A percentile compares a stretch with the other conserved stretches of the same genome.
These are phyloP conservation scores for Anthracocystis panici-leucophaei DNA, from an alignment of 1,284 basidiomycete species.

Conservation along the genomic window DNA sequence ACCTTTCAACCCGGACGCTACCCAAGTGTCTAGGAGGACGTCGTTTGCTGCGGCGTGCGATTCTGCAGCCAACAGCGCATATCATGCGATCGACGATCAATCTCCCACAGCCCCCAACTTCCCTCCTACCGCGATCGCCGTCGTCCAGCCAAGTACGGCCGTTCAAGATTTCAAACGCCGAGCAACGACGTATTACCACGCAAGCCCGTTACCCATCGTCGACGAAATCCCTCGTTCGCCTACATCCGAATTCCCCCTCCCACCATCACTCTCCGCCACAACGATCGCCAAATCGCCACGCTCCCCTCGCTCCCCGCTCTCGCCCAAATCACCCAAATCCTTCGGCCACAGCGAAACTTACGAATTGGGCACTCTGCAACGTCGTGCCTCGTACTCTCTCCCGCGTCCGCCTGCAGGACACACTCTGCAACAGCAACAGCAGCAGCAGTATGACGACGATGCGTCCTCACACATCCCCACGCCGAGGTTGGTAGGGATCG, in stretches of 20 bases:
- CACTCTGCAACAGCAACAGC: background rate
- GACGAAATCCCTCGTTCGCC: slow-evolving; percentile 13
- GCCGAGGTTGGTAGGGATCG: slow-evolving; percentile 2
- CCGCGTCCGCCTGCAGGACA: slow-evolving; percentile 15
- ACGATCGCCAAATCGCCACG: background rate
- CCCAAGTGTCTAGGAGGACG: background rate
- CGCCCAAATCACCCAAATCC: slow-evolving; percentile 1
- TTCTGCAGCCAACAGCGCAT: background rate
- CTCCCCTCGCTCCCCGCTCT: slow-evolving; percentile 6
- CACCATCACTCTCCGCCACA: background rate
- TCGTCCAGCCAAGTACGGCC: too few relatives aligned
- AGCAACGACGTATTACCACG: slow-evolving; percentile 32
- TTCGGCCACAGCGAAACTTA: slow-evolving; percentile 28
- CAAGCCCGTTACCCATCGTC: slow-evolving; percentile 13
- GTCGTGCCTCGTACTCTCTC: slow-evolving; percentile 23
- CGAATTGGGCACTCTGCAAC: background rate
- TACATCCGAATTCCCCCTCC: background rate
- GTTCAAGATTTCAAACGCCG: background rate
- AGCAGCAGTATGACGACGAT: slow-evolving; percentile 2
- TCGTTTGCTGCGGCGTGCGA: background rate
- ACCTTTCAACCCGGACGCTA: slow-evolving; percentile 21
- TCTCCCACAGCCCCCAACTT: slow-evolving; percentile 26
- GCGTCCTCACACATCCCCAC: slow-evolving; percentile 9
- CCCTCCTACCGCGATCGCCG: slow-evolving; percentile 1
- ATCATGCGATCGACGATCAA: slow-evolving; percentile 12